Percentiles rank a stretch among this genome's conserved stretches.
phyloP scores from a whole-genome alignment of 352 stramenopile species.

The Phytophthora chlamydospora region DNA sequence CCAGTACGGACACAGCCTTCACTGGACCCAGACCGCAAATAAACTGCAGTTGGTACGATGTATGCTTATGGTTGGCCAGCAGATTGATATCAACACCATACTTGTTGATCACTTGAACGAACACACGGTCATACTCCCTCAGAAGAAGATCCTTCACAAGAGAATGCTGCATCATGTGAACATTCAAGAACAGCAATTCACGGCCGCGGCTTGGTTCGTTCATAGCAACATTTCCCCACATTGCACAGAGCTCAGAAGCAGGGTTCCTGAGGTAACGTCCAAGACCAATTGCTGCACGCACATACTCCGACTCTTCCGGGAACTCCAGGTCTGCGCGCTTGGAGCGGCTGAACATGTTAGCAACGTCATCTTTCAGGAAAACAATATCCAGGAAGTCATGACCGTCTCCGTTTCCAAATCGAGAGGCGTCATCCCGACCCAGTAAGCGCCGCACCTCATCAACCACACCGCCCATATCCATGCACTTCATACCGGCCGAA shows the following conservation, averaged over 20 bases:
- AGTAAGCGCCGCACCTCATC: slow-evolving; percentile 82
- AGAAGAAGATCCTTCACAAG: slow-evolving; percentile 86
- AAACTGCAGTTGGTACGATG: slow-evolving; percentile 89
- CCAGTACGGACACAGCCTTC: slow-evolving; percentile 80
- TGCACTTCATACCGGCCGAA: slow-evolving; percentile 89
- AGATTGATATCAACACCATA: slow-evolving; percentile 90
- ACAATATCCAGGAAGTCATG: slow-evolving; percentile 89
- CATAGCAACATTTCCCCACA: slow-evolving; percentile 86
- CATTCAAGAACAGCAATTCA: slow-evolving; percentile 86
- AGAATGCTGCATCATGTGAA: slow-evolving; percentile 88
- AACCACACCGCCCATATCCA: slow-evolving; percentile 90
- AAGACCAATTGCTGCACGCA: slow-evolving; percentile 80
- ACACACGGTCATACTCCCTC: slow-evolving; percentile 88
- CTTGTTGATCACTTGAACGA: slow-evolving; percentile 88
- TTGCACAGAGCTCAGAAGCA: slow-evolving; percentile 81
- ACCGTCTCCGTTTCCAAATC: slow-evolving; percentile 77
- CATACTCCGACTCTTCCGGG: slow-evolving; percentile 79
- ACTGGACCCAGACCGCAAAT: slow-evolving; percentile 85
- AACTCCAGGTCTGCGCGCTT: slow-evolving; percentile 87
- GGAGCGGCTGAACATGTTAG: slow-evolving; percentile 88
- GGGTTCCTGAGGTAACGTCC: slow-evolving; percentile 87
- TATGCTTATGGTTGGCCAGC: slow-evolving; percentile 89
- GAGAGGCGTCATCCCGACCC: slow-evolving; percentile 66
- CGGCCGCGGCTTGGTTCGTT: slow-evolving; percentile 80
- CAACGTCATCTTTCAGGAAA: slow-evolving; percentile 89